Conservation (phyloP, 768 basidiomycete species). For the Rhodotorula graminis region DNA sequence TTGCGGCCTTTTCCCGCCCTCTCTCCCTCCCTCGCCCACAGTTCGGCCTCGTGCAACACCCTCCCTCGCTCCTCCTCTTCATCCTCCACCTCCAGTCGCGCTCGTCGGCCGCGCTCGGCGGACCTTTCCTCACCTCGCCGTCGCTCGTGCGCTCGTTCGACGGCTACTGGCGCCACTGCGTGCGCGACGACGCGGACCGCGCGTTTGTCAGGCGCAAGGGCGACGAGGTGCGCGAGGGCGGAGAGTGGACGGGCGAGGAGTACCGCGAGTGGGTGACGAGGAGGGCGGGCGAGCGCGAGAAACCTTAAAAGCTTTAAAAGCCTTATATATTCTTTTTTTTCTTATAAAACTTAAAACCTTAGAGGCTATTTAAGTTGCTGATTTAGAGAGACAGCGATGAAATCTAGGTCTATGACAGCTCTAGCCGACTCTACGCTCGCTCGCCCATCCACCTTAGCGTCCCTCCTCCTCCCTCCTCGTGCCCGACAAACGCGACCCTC, state of each 20-base stretch:
- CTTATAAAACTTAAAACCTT: too few species aligned
- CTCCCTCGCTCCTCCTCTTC: constrained; percentile 60
- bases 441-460: constrained; percentile 16
- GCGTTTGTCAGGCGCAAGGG: constrained; percentile 1
- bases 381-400: too few species aligned
- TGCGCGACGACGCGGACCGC: constrained; percentile 25
- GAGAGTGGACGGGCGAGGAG: constrained; percentile 15
- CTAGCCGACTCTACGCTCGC: not conserved
- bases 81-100: constrained; percentile 50
- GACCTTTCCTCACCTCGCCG: constrained; percentile 4
- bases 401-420: not conserved
- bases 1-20: too few species aligned
- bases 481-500: constrained; percentile 15
- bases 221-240: not conserved
- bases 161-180: constrained; percentile 31
- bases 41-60: constrained; percentile 57
- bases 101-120: constrained; percentile 46
- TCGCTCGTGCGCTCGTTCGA: constrained; percentile 18
- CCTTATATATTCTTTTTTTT: too few species aligned
- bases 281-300: constrained; percentile 9
- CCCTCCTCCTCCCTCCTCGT: constrained; percentile 11
- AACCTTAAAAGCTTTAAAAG: too few species aligned
- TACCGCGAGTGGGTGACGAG: constrained; percentile 11
- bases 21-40: not conserved
- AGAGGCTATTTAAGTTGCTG: too few species aligned